Base-by-base conservation (phyloP, 306 rosid species). In the Cucurbita argyrosperma region DNA sequence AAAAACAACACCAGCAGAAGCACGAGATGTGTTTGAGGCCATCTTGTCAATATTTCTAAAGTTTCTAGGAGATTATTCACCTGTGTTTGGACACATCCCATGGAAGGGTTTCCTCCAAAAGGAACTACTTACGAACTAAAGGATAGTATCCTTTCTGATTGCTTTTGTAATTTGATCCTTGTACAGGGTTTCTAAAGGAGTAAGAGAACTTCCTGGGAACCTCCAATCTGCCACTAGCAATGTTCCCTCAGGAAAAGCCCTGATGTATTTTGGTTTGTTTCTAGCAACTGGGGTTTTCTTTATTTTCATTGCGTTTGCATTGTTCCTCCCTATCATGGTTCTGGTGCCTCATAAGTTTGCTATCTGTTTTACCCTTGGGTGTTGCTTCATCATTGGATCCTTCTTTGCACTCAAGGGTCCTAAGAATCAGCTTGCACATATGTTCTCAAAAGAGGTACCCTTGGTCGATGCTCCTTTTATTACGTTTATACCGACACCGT, bases 301-400 rank as follows among this genome's bases (percentile, higher is more conserved):
- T 56, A 71, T 92, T 76, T 92, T 92, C 88, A 79, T 92, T 16
- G 90, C 98, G 15, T 92, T 90, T 75, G 80, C 96, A 81, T 84
- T 92, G 96, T 92, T 92, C 87, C 90, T 92, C 35, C 98, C 98
- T 23, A 87, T 90, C 65, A 92, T 92, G 92, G 98, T 90, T 57
- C 76, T 92, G 71, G 72, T 92, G 91, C 98, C 98, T 19, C 96
- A 92, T 80, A 92, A 92, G 80, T 92, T 92, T 82, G 98, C 96
- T 49, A 72, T 92, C 79, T 87, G 96, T 83, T 92, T 92, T 85
- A 92, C 98, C 16, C 90, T 90, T 72, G 98, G 98, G 18, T 92
- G 96, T 76, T 84, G 85, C 80, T 92, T 90, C 79, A 90, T 92
- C 72, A 85, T 92, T 39, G 96, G 91, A 19, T 87, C 98, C 54